A percentile compares a stretch with the other conserved stretches of the same genome.
These are phyloP conservation scores for Proliferodiscus dingleyae DNA, from an alignment of 2,329 filamentous ascomycete species.

Conservation along the genomic window DNA sequence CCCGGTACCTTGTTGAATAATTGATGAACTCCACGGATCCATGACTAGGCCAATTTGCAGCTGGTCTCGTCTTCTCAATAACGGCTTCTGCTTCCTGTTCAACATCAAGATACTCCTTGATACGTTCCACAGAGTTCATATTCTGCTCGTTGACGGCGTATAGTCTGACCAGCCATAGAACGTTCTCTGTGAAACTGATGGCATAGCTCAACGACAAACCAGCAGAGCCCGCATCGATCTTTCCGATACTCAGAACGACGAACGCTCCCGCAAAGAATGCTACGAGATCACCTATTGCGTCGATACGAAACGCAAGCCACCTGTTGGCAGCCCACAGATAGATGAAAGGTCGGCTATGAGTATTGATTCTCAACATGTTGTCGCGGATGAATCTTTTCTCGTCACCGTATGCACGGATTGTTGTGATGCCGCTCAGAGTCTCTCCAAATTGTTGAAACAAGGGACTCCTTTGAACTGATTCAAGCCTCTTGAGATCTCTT, in stretches of 20 bases:
- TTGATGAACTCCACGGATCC: slow-evolving; percentile 83
- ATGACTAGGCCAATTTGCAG: slow-evolving; percentile 75
- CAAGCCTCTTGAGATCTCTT: slow-evolving; percentile 90
- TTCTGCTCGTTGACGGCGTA: slow-evolving; percentile 97
- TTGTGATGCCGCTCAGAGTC: slow-evolving; percentile 89
- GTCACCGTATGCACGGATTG: slow-evolving; percentile 93
- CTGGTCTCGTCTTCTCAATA: slow-evolving; percentile 72
- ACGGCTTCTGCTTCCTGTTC: slow-evolving; percentile 84
- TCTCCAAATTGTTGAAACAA: slow-evolving; percentile 98
- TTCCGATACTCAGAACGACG: slow-evolving; percentile 76
- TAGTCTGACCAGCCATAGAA: slow-evolving; percentile 90
- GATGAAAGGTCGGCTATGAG: slow-evolving; percentile 87
- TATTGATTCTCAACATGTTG: slow-evolving; percentile 83
- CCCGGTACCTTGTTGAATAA: slow-evolving; percentile 85
- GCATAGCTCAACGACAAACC: slow-evolving; percentile 94
- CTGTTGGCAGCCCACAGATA: slow-evolving; percentile 95
- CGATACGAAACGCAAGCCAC: slow-evolving; percentile 91
- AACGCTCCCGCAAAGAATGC: slow-evolving; percentile 92
- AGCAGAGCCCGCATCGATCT: slow-evolving; percentile 83
- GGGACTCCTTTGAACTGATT: slow-evolving; percentile 90
- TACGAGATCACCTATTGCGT: slow-evolving; percentile 84
- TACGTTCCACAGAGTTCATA: slow-evolving; percentile 97
- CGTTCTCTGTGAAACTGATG: slow-evolving; percentile 93
- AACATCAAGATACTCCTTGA: slow-evolving; percentile 95
- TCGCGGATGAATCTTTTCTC: slow-evolving; percentile 90